phyloP scores from a whole-genome alignment of 495 filamentous ascomycete genomes.

The Penicillium canescens region DNA sequence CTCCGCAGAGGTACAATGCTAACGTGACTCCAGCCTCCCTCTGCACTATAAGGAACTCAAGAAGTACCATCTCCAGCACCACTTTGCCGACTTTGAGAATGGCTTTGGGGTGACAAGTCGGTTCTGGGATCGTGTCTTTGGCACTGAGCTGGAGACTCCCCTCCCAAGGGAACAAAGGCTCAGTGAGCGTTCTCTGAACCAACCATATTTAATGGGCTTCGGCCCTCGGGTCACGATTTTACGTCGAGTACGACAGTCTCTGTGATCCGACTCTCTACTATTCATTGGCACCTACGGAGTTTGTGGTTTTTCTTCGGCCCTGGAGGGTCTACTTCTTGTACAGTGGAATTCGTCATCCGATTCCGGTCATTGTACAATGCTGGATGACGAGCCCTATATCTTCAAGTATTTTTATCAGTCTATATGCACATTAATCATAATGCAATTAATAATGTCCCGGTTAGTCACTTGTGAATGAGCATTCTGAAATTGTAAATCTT shows the following conservation, averaged over 20 bases:
- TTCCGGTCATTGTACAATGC: background rate
- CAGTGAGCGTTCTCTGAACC: constrained; percentile 39
- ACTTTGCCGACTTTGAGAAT: constrained; percentile 94
- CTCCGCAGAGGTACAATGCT: constrained; percentile 4
- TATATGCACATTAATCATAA: constrained; percentile 42
- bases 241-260: constrained; percentile 14
- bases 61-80: constrained; percentile 95
- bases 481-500: too few species aligned
- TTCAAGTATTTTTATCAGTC: constrained; percentile 25
- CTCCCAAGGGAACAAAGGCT: constrained; percentile 54
- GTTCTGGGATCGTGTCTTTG: constrained; percentile 94
- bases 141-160: constrained; percentile 68
- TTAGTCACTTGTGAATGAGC: too few species aligned
- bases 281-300: constrained; percentile 17
- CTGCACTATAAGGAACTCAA: constrained; percentile 85
- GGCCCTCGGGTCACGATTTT: constrained; percentile 26
- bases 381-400: constrained; percentile 4
- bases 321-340: constrained; percentile 17
- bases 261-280: background rate
- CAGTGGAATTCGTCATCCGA: constrained; percentile 10
- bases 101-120: constrained; percentile 98
- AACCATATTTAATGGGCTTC: constrained; percentile 1
- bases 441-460: constrained; percentile 11
- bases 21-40: constrained; percentile 59
- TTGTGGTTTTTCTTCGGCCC: constrained; percentile 12